These are phyloP conservation scores for Hermanozyma aechmeae DNA, from an alignment of 805 yeast genomes.

Conservation along the genomic window DNA sequence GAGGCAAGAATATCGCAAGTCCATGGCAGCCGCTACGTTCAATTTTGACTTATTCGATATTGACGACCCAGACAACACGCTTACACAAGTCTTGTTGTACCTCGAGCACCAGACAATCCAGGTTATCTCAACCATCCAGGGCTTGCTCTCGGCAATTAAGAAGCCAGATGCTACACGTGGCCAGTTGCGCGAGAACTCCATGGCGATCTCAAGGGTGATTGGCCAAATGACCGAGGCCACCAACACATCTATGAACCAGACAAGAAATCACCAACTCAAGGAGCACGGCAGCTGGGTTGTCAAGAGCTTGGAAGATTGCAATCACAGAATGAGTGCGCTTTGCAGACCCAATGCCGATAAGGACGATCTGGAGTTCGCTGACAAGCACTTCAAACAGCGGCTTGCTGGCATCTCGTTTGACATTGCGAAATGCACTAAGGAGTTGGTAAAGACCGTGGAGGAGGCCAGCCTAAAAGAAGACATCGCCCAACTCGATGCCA, in stretches of 20 bases:
- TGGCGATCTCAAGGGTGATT: constrained; percentile 70
- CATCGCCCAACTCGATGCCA: constrained; percentile 70
- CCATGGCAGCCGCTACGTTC: constrained; percentile 47
- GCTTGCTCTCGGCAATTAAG: constrained; percentile 66
- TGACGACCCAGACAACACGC: constrained; percentile 80
- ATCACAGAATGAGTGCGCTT: constrained; percentile 68
- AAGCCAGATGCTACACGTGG: constrained; percentile 71
- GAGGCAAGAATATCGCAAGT: constrained; percentile 36
- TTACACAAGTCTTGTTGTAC: constrained; percentile 73
- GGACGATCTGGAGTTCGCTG: constrained; percentile 61
- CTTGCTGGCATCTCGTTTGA: constrained; percentile 95
- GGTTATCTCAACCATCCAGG: constrained; percentile 84
- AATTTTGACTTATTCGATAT: constrained; percentile 71
- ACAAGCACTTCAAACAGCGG: constrained; percentile 83
- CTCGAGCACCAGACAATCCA: constrained; percentile 90
- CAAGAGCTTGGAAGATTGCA: constrained; percentile 76
- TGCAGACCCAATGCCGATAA: constrained; percentile 38
- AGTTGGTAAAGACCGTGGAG: constrained; percentile 90
- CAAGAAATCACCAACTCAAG: constrained; percentile 73
- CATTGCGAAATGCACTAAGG: constrained; percentile 93
- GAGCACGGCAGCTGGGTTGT: constrained; percentile 92
- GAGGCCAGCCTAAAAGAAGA: constrained; percentile 87
- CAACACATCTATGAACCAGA: constrained; percentile 77
- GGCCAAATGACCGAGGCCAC: constrained; percentile 87
- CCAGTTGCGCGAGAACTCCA: constrained; percentile 60